A percentile compares a stretch with the other conserved stretches of the same genome.
These are phyloP conservation scores for Pythium utonaiense DNA, from an alignment of 352 stramenopile species.

Conservation along the genomic window DNA sequence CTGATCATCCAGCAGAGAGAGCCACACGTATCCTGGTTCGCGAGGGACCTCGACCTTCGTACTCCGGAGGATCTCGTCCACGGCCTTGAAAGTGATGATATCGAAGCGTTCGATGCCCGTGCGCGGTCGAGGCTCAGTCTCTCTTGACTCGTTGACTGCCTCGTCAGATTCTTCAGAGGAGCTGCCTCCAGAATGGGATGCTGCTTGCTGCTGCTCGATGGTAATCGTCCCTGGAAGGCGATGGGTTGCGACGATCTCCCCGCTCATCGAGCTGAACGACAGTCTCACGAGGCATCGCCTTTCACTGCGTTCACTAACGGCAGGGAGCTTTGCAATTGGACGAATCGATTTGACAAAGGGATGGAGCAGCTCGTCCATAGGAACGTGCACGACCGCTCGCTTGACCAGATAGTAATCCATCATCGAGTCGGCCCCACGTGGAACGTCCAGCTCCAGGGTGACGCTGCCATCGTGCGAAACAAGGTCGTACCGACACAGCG, in stretches of 20 bases:
- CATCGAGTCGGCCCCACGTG: conserved; percentile 39
- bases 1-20: conserved; percentile 20
- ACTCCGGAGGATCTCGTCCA: neutral
- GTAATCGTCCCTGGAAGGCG: conserved; percentile 23
- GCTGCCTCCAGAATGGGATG: neutral
- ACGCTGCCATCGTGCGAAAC: conserved; percentile 48
- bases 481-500: conserved; percentile 45
- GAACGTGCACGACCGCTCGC: conserved; percentile 33
- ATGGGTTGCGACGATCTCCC: conserved; percentile 4
- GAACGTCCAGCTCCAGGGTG: conserved; percentile 48
- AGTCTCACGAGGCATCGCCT: conserved; percentile 14
- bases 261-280: conserved; percentile 9
- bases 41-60: conserved; percentile 22
- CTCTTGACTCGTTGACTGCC: neutral
- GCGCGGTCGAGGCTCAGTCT: neutral
- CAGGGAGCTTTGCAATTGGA: conserved; percentile 19
- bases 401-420: conserved; percentile 67
- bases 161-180: neutral
- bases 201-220: conserved; percentile 20
- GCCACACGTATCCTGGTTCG: conserved; percentile 40
- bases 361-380: conserved; percentile 44
- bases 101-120: conserved; percentile 33
- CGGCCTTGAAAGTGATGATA: conserved; percentile 23
- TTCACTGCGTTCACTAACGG: neutral
- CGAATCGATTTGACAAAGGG: conserved; percentile 35